Evolutionary conservation across 2,329 filamentous ascomycete genomes (phyloP).

Genomic region (Penicillium digitatum): DNA sequence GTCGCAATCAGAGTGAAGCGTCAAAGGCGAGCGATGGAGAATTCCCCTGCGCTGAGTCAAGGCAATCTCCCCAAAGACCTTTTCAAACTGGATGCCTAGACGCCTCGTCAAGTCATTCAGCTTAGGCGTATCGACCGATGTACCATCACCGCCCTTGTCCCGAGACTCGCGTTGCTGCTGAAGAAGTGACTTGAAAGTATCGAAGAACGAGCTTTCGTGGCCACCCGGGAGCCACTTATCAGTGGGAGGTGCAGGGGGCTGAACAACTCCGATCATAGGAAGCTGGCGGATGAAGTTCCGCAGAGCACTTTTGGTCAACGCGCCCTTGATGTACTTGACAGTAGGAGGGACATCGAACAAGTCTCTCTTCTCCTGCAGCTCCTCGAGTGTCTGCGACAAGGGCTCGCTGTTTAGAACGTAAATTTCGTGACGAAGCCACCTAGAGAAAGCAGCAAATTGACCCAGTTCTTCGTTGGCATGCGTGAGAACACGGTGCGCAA

Average conservation of each 20-base stretch:
- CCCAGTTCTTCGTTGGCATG: constrained; percentile 71
- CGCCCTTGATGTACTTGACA: constrained; percentile 70
- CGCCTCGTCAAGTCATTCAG: constrained; percentile 62
- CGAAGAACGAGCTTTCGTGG: constrained; percentile 42
- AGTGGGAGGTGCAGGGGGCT: constrained; percentile 38
- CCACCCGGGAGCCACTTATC: constrained; percentile 41
- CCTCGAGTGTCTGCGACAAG: constrained; percentile 57
- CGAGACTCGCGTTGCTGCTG: constrained; percentile 48
- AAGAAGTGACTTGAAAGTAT: constrained; percentile 50
- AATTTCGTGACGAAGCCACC: constrained; percentile 80
- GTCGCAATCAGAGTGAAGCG: constrained; percentile 44
- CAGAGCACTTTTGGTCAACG: constrained; percentile 64
- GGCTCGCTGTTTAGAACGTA: constrained; percentile 67
- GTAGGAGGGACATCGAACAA: constrained; percentile 69
- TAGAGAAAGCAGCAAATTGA: constrained; percentile 72
- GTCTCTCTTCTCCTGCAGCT: constrained; percentile 72
- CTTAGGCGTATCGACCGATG: constrained; percentile 54
- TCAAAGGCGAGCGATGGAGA: constrained; percentile 57
- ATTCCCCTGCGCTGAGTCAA: constrained; percentile 66
- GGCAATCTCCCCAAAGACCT: constrained; percentile 64
- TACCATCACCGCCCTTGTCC: constrained; percentile 45
- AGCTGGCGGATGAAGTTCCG: constrained; percentile 51
- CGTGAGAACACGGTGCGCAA: constrained; percentile 68
- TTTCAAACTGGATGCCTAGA: constrained; percentile 55
- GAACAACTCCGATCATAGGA: constrained; percentile 33